phyloP scores from a whole-genome alignment of 2,329 filamentous ascomycete genomes.

The Sordariomycetes sp. region DNA sequence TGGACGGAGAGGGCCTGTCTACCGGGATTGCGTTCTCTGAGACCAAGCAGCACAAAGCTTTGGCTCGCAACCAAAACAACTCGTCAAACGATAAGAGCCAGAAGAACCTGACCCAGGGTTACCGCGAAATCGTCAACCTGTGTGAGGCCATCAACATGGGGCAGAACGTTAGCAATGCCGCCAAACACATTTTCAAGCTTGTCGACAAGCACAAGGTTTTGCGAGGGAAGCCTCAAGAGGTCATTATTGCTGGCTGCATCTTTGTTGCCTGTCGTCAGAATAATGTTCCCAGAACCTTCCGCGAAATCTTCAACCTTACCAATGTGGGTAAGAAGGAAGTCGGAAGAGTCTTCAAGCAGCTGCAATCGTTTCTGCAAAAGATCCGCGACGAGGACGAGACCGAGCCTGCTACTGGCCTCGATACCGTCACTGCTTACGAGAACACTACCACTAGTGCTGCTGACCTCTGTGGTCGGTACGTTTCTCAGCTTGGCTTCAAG shows the following conservation, averaged over 20 bases:
- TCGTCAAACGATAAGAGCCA: conserved; percentile 77
- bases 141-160: conserved; percentile 80
- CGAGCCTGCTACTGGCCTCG: conserved; percentile 31
- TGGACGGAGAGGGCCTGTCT: conserved; percentile 83
- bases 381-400: conserved; percentile 51
- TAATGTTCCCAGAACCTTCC: conserved; percentile 79
- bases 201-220: conserved; percentile 88
- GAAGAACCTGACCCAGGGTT: conserved; percentile 74
- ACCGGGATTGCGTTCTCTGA: conserved; percentile 83
- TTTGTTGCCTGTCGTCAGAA: conserved; percentile 95
- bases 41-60: conserved; percentile 59
- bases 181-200: conserved; percentile 92
- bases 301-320: conserved; percentile 88
- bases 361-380: conserved; percentile 80
- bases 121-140: conserved; percentile 77
- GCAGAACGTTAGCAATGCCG: conserved; percentile 73
- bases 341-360: conserved; percentile 84
- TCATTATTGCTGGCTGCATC: conserved; percentile 90
- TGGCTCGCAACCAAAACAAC: conserved; percentile 80
- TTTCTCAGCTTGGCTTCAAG: conserved; percentile 69
- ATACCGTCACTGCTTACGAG: conserved; percentile 60
- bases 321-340: conserved; percentile 97
- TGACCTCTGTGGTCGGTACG: conserved; percentile 84
- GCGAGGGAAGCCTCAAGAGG: conserved; percentile 91
- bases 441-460: conserved; percentile 72